Conservation (phyloP, 208 protist species). For the Trypanosoma cruzi region DNA sequence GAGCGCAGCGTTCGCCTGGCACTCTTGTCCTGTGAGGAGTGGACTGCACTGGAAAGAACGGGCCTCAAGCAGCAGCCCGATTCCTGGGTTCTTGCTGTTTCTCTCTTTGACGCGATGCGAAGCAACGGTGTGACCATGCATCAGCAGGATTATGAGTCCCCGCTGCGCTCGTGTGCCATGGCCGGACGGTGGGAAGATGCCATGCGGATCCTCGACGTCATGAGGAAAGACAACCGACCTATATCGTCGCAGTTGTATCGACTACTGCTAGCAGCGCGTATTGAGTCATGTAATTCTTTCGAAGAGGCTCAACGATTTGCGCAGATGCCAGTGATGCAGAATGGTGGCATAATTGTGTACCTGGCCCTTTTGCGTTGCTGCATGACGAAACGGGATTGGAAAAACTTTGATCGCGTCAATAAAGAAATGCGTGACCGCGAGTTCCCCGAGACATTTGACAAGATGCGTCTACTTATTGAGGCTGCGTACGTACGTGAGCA, state of each 20-base stretch:
- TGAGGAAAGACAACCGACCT: slow-evolving; percentile 57
- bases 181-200: slow-evolving; percentile 59
- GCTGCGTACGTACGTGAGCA: slow-evolving; percentile 52
- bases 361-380: slow-evolving; percentile 60
- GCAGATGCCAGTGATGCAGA: slow-evolving; percentile 30
- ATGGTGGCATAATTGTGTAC: slow-evolving; percentile 44
- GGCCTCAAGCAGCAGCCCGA: neutral
- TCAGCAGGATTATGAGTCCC: slow-evolving; percentile 76
- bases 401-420: slow-evolving; percentile 52
- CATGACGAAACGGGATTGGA: slow-evolving; percentile 61
- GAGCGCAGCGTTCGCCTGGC: slow-evolving; percentile 67
- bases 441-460: slow-evolving; percentile 67
- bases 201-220: slow-evolving; percentile 40
- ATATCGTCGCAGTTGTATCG: slow-evolving; percentile 56
- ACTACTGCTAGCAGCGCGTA: slow-evolving; percentile 38
- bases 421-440: slow-evolving; percentile 61
- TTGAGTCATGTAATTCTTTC: slow-evolving; percentile 38
- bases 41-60: slow-evolving; percentile 34
- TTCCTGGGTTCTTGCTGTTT: slow-evolving; percentile 52
- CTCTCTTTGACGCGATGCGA: slow-evolving; percentile 57
- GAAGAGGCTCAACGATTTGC: slow-evolving; percentile 44
- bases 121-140: slow-evolving; percentile 65
- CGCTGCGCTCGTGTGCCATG: slow-evolving; percentile 61
- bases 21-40: slow-evolving; percentile 52
- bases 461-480: slow-evolving; percentile 71